Evolutionary conservation across 257 asterid genomes (phyloP).

Genomic region (Fraxinus americana): DNA sequence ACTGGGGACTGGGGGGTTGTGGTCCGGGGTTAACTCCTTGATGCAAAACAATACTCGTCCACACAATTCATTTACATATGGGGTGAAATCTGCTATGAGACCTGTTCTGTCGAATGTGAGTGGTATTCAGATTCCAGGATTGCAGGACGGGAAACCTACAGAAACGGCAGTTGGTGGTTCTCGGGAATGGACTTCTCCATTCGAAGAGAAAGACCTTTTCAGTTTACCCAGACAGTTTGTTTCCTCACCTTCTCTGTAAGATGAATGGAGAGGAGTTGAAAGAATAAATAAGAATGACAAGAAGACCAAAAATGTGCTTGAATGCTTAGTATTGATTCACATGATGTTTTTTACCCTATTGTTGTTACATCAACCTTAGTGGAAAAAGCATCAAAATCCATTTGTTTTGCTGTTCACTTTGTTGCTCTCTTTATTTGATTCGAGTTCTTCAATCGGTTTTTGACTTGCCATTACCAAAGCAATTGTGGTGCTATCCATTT

Average conservation of each 20-base stretch:
- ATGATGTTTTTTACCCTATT: conserved; percentile 48
- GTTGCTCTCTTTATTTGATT: background rate
- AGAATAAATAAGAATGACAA: conserved; percentile 32
- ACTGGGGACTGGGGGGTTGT: conserved; percentile 39
- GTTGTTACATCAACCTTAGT: conserved; percentile 38
- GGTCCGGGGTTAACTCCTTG: conserved; percentile 47
- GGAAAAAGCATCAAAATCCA: conserved; percentile 35
- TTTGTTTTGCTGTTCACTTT: conserved; percentile 15
- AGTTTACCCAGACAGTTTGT: conserved; percentile 92
- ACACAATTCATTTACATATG: conserved; percentile 54
- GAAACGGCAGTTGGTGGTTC: conserved; percentile 54
- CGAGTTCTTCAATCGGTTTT: background rate
- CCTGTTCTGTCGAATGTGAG: conserved; percentile 48
- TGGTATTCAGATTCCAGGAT: conserved; percentile 39
- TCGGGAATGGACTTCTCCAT: conserved; percentile 90
- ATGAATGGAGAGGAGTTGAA: conserved; percentile 33
- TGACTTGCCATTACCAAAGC: background rate
- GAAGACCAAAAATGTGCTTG: conserved; percentile 42
- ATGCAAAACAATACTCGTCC: conserved; percentile 42
- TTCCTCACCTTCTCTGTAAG: conserved; percentile 78
- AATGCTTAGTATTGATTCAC: conserved; percentile 46
- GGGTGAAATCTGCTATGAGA: conserved; percentile 52
- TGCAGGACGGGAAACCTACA: conserved; percentile 49
- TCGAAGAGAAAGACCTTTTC: conserved; percentile 87
- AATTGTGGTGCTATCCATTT: background rate